Evolutionary conservation across 2,329 filamentous ascomycete species (phyloP), one percentile per base, ranked within the genome.

Genomic region (Hirsutella rhossiliensis): DNA sequence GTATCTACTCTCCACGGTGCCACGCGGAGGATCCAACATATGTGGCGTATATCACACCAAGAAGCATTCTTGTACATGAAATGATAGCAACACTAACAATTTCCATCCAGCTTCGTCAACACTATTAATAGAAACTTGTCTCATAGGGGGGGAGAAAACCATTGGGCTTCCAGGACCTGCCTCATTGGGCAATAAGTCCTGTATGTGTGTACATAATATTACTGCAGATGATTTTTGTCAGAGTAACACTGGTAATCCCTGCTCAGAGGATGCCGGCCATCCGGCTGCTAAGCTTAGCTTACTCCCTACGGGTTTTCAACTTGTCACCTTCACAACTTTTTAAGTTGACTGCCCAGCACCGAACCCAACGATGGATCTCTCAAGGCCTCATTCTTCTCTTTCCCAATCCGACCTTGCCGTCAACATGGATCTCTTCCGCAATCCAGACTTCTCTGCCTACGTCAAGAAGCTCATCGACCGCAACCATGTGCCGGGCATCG

Each of bases 401-500:
- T 17, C n/a, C 34, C n/a, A 17, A 5, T 17, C 18, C 18, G 13
- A 13, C 11, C 15, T 17, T 5, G 11, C 32, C 9, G 3, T 23
- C 30, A 32, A 8, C 2, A 54, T 54, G 51, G 46, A 54, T 7
- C 36, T 45, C 1, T 50, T 54, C 41, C 23, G 27, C 3, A 52
- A 52, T 0, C 19, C 38, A 4, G 29, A 32, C 2, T 54, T 55
- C 36, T 20, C 47, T 4, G 36, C 44, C 6, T 47, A 41, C 11
- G 47, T 51, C n/a, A 41, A 49, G 19, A 45, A 46, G 9, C 49
- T 56, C 17, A 49, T 56, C n/a, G 43, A 36, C 3, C 44, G 47
- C 38, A 45, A 54, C 42, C 49, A 51, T 18, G 47, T 55, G 3
- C 52, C 51, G 4, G 55, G 56, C 8, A 39, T 58, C 4, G 45